Evolutionary conservation across 345 rosid species (phyloP).

Genomic region (Fremontodendron californicum): DNA sequence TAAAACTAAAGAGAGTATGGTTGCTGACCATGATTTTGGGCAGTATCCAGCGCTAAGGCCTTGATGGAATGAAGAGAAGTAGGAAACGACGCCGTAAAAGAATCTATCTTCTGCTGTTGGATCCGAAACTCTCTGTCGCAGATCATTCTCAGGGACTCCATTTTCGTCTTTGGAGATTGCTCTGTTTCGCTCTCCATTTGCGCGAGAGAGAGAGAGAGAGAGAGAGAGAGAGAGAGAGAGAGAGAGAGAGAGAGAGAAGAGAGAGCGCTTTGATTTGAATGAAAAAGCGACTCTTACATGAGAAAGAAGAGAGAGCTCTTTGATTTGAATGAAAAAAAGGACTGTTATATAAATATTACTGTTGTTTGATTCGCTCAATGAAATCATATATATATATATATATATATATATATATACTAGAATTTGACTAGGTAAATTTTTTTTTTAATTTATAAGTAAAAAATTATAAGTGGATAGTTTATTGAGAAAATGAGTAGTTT

Average conservation of each 20-base stretch:
- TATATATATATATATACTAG: too few species aligned
- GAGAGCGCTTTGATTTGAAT: conserved; percentile 12
- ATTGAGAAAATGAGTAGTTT: too few species aligned
- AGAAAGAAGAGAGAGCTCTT: too few species aligned
- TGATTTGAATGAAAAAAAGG: too few species aligned
- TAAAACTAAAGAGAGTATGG: not conserved
- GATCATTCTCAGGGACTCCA: conserved; percentile 53
- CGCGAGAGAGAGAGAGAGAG: too few species aligned
- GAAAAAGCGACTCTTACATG: too few species aligned
- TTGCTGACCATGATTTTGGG: conserved; percentile 50
- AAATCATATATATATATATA: too few species aligned
- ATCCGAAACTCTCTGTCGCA: conserved; percentile 38
- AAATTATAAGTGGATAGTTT: too few species aligned
- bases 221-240: not conserved
- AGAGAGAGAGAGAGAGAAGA: not conserved
- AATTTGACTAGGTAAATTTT: too few species aligned
- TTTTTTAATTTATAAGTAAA: too few species aligned
- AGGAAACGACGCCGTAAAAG: conserved; percentile 42
- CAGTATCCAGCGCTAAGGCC: conserved; percentile 43
- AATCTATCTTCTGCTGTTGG: conserved; percentile 44
- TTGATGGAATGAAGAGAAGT: conserved; percentile 42
- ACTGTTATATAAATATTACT: too few species aligned
- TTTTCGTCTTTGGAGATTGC: conserved; percentile 34
- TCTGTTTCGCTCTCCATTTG: conserved; percentile 28
- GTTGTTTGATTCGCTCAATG: too few species aligned